Evolutionary conservation across 2,329 filamentous ascomycete genomes (phyloP).

Genomic region (Penicillium sp.): DNA sequence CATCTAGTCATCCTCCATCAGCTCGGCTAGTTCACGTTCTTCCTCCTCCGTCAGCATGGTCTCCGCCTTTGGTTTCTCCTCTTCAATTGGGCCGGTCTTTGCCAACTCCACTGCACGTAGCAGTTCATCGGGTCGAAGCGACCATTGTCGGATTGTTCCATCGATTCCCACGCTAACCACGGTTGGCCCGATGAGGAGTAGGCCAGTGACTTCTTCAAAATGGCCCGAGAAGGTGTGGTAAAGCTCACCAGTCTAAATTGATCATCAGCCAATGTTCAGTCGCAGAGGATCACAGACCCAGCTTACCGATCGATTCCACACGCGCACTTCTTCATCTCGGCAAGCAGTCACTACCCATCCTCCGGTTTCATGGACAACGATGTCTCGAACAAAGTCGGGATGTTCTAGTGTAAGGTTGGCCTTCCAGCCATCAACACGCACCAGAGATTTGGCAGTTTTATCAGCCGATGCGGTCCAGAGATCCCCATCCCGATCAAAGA

Average conservation of each 20-base stretch:
- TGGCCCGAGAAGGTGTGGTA: constrained; percentile 73
- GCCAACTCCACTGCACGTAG: constrained; percentile 52
- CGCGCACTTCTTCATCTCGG: constrained; percentile 81
- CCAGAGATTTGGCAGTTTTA: constrained; percentile 75
- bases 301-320: constrained; percentile 66
- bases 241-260: constrained; percentile 58
- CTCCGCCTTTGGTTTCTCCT: constrained; percentile 44
- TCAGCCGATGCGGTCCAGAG: constrained; percentile 93
- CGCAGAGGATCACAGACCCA: not conserved
- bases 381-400: constrained; percentile 82
- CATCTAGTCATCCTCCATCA: constrained; percentile 66
- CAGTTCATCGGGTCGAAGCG: constrained; percentile 57
- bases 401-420: constrained; percentile 68
- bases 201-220: constrained; percentile 84
- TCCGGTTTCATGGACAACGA: constrained; percentile 62
- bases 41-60: constrained; percentile 74
- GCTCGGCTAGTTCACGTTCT: constrained; percentile 81
- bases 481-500: constrained; percentile 67
- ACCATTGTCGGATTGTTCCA: constrained; percentile 80
- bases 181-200: constrained; percentile 55
- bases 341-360: constrained; percentile 82
- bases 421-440: constrained; percentile 61
- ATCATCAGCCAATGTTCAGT: constrained; percentile 26
- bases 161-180: constrained; percentile 85
- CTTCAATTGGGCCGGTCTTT: constrained; percentile 40